phyloP scores from a whole-genome alignment of 2,329 filamentous ascomycete species.

The Fusarium gaditjirri region DNA sequence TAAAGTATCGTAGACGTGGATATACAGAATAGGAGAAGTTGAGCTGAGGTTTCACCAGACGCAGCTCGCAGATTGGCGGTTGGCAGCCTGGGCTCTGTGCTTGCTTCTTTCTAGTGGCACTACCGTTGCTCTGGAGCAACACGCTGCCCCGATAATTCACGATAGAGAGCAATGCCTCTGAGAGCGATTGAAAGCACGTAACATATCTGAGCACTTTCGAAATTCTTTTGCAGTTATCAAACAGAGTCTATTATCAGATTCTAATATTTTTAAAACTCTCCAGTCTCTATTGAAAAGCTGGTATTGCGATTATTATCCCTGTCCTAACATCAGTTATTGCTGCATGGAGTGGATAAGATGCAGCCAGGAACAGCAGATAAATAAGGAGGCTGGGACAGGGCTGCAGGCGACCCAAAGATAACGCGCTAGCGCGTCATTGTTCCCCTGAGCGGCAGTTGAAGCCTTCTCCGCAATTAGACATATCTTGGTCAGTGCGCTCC shows the following conservation, averaged over 20 bases:
- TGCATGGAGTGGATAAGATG: slow-evolving; percentile 41
- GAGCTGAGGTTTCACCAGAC: slow-evolving; percentile 31
- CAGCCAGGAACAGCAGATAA: slow-evolving; percentile 16
- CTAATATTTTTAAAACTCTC: not conserved
- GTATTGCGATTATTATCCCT: not conserved
- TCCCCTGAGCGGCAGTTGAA: slow-evolving; percentile 20
- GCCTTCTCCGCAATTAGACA: not conserved
- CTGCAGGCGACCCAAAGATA: slow-evolving; percentile 27
- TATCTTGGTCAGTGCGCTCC: not conserved
- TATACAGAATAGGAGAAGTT: not conserved
- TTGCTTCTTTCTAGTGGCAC: slow-evolving; percentile 33
- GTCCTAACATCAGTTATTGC: slow-evolving; percentile 49
- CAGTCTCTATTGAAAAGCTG: not conserved
- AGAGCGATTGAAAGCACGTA: not conserved
- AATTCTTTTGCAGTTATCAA: not conserved
- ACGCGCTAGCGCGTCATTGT: not conserved
- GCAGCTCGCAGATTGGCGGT: slow-evolving; percentile 21
- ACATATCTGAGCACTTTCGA: not conserved
- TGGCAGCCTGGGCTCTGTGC: slow-evolving; percentile 25
- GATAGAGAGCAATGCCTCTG: slow-evolving; percentile 28
- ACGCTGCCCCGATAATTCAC: slow-evolving; percentile 41
- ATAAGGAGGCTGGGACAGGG: slow-evolving; percentile 48
- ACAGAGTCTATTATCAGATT: fast-evolving
- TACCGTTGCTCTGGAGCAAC: slow-evolving; percentile 44
- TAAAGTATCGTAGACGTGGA: slow-evolving; percentile 8